Conservation (phyloP, 2,329 filamentous ascomycete genomes). For the Botrytis deweyae region DNA sequence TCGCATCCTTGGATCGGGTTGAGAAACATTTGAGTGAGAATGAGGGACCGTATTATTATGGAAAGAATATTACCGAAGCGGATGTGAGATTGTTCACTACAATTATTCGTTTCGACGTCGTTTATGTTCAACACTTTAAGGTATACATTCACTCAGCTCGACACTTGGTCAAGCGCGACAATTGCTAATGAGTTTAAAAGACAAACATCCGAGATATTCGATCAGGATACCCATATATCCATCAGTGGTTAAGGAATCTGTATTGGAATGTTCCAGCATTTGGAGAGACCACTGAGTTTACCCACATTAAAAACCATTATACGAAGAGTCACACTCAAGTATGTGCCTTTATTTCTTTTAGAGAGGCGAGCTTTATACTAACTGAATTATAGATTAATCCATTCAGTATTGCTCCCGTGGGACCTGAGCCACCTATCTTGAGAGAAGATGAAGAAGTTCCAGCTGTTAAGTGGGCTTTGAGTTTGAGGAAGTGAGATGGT, state of each 20-base stretch:
- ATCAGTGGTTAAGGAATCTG: slow-evolving; percentile 63
- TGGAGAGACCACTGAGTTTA: slow-evolving; percentile 41
- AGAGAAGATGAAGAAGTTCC: slow-evolving; percentile 74
- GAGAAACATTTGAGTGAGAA: slow-evolving; percentile 64
- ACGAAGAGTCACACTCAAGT: slow-evolving; percentile 71
- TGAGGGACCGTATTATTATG: slow-evolving; percentile 71
- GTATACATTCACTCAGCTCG: slow-evolving; percentile 58
- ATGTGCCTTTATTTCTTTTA: slow-evolving; percentile 35
- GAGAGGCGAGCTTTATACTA: not conserved
- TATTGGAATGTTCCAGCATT: slow-evolving; percentile 71
- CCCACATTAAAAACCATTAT: slow-evolving; percentile 75
- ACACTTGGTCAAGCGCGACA: no score
- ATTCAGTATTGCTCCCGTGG: slow-evolving; percentile 74
- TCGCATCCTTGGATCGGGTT: slow-evolving; percentile 72
- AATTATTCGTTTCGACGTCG: slow-evolving; percentile 64
- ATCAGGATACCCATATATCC: slow-evolving; percentile 58
- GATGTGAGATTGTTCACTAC: slow-evolving; percentile 72
- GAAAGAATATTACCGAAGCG: slow-evolving; percentile 72
- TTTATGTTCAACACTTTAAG: slow-evolving; percentile 85
- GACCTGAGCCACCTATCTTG: slow-evolving; percentile 80
- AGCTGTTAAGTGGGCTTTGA: slow-evolving; percentile 46
- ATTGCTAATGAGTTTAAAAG: slow-evolving; percentile 33
- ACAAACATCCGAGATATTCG: slow-evolving; percentile 53
- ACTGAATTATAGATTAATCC: slow-evolving; percentile 64
- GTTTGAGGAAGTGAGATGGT: slow-evolving; percentile 31